Percentiles rank a stretch among this genome's conserved stretches.
Conservation (phyloP, 1,284 basidiomycete species). For the Laetiporus sulphureus region DNA sequence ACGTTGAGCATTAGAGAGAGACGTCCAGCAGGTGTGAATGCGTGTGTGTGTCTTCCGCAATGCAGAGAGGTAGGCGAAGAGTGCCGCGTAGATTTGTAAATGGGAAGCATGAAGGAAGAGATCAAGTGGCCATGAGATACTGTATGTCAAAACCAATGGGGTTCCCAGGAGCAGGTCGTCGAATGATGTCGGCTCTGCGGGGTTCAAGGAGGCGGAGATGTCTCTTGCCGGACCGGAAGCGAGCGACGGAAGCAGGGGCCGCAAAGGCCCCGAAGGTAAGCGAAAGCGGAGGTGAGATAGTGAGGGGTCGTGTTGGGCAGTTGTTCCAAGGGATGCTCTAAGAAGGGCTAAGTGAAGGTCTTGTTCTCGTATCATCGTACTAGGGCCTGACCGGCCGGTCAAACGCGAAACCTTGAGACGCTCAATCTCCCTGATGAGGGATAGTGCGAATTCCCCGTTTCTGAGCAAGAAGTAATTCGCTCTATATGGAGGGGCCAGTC, state of each 20-base stretch:
- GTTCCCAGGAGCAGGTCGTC: slow-evolving; percentile 77
- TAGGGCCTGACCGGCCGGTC: slow-evolving; percentile 53
- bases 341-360: slow-evolving; percentile 78
- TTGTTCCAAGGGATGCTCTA: slow-evolving; percentile 79
- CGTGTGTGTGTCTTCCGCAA: slow-evolving; percentile 77
- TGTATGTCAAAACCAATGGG: slow-evolving; percentile 61
- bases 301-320: slow-evolving; percentile 73
- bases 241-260: slow-evolving; percentile 71
- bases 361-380: slow-evolving; percentile 79
- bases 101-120: slow-evolving; percentile 79
- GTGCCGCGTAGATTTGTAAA: slow-evolving; percentile 63
- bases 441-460: slow-evolving; percentile 80
- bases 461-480: slow-evolving; percentile 84
- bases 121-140: slow-evolving; percentile 81
- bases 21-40: slow-evolving; percentile 77
- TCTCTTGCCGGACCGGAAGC: slow-evolving; percentile 25
- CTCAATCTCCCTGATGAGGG: slow-evolving; percentile 78
- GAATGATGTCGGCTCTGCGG: slow-evolving; percentile 47
- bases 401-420: slow-evolving; percentile 71
- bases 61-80: slow-evolving; percentile 82
- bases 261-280: slow-evolving; percentile 71
- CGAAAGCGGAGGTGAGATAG: slow-evolving; percentile 66
- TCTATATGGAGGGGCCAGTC: slow-evolving; percentile 25
- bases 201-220: slow-evolving; percentile 26
- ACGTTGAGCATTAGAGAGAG: slow-evolving; percentile 77